These are phyloP conservation scores for Globisporangium sylvaticum DNA, from an alignment of 352 stramenopile species.

Conservation along the genomic window DNA sequence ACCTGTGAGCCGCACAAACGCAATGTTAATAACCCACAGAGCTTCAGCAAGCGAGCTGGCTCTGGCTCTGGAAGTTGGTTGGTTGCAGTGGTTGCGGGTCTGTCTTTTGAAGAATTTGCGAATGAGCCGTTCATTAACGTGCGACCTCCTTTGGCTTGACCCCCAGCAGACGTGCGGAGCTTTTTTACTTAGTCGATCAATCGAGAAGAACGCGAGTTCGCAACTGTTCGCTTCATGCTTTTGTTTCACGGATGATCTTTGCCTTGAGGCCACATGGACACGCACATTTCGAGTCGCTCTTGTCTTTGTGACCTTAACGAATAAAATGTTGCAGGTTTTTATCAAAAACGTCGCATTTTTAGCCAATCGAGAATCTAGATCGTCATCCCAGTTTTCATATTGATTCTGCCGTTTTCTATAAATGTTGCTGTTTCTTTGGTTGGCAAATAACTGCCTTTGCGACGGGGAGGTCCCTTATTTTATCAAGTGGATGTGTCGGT, in stretches of 20 bases:
- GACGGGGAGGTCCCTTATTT: not conserved
- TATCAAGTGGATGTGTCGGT: not conserved
- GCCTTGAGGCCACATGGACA: not conserved
- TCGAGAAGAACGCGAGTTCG: not conserved
- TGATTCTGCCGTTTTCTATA: not conserved
- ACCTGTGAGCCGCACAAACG: not conserved
- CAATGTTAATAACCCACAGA: not conserved
- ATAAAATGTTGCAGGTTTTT: not conserved
- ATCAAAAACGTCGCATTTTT: not conserved
- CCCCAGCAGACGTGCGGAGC: not conserved
- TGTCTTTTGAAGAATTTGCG: not conserved
- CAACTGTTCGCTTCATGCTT: not conserved
- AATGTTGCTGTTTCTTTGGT: not conserved
- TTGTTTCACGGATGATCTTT: not conserved
- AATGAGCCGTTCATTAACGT: no score
- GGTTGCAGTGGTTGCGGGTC: not conserved
- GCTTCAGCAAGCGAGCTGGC: not conserved
- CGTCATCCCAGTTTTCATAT: not conserved
- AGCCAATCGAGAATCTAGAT: not conserved
- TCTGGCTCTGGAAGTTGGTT: not conserved
- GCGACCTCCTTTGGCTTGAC: no score
- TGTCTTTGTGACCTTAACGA: not conserved
- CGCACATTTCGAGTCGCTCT: not conserved
- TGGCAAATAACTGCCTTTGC: not conserved
- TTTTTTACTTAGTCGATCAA: not conserved